Percentiles rank a stretch among this genome's conserved stretches.
phyloP scores from a whole-genome alignment of 139 green algal genomes.

The Deuterostichococcus epilithicus region DNA sequence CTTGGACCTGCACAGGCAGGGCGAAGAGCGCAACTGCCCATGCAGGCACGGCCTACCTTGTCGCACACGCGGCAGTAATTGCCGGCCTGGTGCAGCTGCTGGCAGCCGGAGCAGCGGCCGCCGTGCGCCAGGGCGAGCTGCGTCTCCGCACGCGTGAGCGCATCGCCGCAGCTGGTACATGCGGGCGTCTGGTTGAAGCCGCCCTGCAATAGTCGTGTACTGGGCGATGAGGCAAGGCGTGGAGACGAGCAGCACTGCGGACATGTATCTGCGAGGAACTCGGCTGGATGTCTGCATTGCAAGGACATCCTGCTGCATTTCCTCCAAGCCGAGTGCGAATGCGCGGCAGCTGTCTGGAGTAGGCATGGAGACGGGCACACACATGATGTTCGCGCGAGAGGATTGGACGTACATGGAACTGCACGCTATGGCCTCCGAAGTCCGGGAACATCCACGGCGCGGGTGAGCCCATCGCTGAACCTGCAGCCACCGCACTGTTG shows the following conservation, averaged over 20 bases:
- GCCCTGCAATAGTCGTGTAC: background rate
- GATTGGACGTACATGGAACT: background rate
- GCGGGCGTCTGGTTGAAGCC: background rate
- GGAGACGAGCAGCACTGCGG: no score
- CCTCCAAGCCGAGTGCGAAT: no score
- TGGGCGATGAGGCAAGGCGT: no score
- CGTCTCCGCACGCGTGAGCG: constrained; percentile 8
- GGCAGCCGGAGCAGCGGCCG: constrained; percentile 20
- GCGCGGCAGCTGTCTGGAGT: no score
- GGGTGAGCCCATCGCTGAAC: background rate
- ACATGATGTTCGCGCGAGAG: no score
- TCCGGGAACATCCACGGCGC: background rate
- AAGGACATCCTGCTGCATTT: no score
- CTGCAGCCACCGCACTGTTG: no score
- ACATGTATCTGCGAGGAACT: no score
- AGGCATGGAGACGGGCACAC: background rate
- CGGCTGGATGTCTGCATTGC: no score
- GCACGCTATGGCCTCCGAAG: background rate
- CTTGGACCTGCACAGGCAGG: background rate
- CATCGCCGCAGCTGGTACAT: constrained; percentile 15
- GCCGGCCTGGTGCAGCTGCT: constrained; percentile 19
- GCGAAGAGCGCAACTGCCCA: background rate
- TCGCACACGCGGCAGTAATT: constrained; percentile 25
- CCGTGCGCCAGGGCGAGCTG: background rate
- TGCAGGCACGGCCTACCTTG: constrained; percentile 1